phyloP scores from a whole-genome alignment of 129 eudicot genomes.

The Daucus carota region DNA sequence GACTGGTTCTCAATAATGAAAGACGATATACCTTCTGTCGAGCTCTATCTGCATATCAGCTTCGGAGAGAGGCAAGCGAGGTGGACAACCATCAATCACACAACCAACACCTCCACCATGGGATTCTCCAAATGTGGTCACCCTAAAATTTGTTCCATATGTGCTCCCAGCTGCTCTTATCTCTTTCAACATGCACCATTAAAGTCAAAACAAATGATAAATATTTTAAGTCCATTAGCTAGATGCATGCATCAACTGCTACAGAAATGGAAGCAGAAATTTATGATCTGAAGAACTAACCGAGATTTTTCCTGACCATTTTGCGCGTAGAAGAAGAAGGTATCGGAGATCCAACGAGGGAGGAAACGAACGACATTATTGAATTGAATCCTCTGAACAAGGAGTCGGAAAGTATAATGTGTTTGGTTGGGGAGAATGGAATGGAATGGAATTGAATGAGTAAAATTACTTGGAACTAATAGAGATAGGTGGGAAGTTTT shows the following conservation, averaged over 20 bases:
- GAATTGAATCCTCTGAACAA: no score
- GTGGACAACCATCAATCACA: slow-evolving; percentile 2
- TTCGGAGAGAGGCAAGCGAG: slow-evolving; percentile 6
- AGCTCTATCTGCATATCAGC: slow-evolving; percentile 2
- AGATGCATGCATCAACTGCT: background rate
- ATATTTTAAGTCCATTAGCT: background rate
- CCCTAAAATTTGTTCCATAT: background rate
- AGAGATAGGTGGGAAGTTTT: no score
- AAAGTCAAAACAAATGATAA: background rate
- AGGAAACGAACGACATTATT: background rate
- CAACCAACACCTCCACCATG: slow-evolving; percentile 7
- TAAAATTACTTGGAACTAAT: no score
- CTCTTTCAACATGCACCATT: background rate
- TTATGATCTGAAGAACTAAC: background rate
- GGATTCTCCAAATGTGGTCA: background rate
- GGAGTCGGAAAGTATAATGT: no score
- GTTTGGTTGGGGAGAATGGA: no score
- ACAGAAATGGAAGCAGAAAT: background rate
- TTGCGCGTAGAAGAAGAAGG: background rate
- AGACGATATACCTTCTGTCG: background rate
- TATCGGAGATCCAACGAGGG: background rate
- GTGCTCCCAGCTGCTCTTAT: slow-evolving; percentile 4
- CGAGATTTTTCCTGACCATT: background rate
- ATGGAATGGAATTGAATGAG: no score
- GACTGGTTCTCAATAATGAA: no score